Percentiles rank a stretch among this genome's conserved stretches.
Conservation (phyloP, 202 grass and related monocot species). For the Sporobolus alterniflorus region DNA sequence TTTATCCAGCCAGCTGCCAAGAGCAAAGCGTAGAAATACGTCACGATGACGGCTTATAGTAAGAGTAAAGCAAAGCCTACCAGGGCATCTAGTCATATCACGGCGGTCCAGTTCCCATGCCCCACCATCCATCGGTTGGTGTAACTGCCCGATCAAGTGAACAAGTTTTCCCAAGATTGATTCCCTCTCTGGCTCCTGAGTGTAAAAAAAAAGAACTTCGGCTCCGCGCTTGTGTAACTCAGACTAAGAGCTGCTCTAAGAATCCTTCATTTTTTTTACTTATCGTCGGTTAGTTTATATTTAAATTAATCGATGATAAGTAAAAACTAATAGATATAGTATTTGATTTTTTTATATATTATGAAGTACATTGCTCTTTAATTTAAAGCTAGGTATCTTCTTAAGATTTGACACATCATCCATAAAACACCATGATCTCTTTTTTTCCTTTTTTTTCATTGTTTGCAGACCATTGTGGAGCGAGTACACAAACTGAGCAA, state of each 20-base stretch:
- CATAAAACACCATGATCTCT: too few species aligned
- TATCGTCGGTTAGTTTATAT: too few species aligned
- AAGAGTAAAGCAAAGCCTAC: not conserved
- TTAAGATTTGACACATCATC: too few species aligned
- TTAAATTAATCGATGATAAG: too few species aligned
- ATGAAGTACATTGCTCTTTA: not conserved
- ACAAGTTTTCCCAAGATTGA: not conserved
- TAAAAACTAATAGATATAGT: too few species aligned
- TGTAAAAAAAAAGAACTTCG: too few species aligned
- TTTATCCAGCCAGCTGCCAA: constrained; percentile 12
- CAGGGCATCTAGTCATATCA: not conserved
- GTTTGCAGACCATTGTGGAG: too few species aligned
- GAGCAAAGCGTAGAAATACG: not conserved
- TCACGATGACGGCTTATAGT: constrained; percentile 1
- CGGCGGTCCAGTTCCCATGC: constrained; percentile 18
- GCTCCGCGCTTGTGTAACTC: not conserved
- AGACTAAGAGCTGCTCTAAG: not conserved
- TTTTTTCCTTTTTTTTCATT: too few species aligned
- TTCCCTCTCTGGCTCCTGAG: not conserved
- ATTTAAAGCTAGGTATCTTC: not conserved
- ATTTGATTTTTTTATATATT: too few species aligned
- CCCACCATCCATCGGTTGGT: constrained; percentile 46
- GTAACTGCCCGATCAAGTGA: not conserved
- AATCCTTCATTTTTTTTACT: too few species aligned
- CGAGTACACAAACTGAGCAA: too few species aligned